Conservation (phyloP, 192 early-diverging fungal genomes). For the Coemansia sp. region DNA sequence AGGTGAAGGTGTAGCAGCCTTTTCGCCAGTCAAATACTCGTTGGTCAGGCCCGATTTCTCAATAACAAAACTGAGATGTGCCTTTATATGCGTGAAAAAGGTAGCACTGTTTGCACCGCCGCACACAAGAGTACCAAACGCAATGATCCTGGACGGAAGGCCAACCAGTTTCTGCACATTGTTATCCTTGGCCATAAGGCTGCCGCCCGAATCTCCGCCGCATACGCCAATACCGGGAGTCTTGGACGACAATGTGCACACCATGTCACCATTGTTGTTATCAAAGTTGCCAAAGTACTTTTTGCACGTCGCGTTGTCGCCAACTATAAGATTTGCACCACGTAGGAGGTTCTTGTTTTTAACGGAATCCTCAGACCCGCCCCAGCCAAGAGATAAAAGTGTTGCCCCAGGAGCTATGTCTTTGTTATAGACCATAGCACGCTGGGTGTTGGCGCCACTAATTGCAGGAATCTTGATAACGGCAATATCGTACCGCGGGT, state of each 20-base stretch:
- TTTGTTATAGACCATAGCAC: slow-evolving; percentile 24
- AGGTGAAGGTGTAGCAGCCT: too few species aligned
- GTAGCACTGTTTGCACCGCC: too few species aligned
- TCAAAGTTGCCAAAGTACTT: slow-evolving; percentile 3
- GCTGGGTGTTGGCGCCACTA: background rate
- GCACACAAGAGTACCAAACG: too few species aligned
- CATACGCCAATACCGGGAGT: slow-evolving; percentile 25
- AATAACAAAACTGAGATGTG: too few species aligned
- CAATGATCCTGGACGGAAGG: too few species aligned
- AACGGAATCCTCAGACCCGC: slow-evolving; percentile 19
- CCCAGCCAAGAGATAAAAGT: slow-evolving; percentile 51
- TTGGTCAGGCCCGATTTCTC: too few species aligned
- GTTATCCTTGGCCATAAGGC: slow-evolving; percentile 19
- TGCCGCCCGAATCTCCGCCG: slow-evolving; percentile 32
- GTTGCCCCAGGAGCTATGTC: slow-evolving; percentile 9
- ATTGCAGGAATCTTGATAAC: slow-evolving; percentile 22
- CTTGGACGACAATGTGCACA: slow-evolving; percentile 29
- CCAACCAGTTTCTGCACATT: background rate
- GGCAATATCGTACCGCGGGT: slow-evolving; percentile 28
- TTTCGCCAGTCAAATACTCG: too few species aligned
- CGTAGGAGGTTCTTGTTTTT: slow-evolving; percentile 17
- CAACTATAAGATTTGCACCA: slow-evolving; percentile 19
- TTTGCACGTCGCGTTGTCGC: slow-evolving; percentile 14
- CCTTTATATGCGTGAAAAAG: too few species aligned
- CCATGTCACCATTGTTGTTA: slow-evolving; percentile 25